A percentile compares a stretch with the other conserved stretches of the same genome.
These are phyloP conservation scores for Urochloa ruziziensis DNA, from an alignment of 176 grass and related monocot genomes.

Conservation along the genomic window DNA sequence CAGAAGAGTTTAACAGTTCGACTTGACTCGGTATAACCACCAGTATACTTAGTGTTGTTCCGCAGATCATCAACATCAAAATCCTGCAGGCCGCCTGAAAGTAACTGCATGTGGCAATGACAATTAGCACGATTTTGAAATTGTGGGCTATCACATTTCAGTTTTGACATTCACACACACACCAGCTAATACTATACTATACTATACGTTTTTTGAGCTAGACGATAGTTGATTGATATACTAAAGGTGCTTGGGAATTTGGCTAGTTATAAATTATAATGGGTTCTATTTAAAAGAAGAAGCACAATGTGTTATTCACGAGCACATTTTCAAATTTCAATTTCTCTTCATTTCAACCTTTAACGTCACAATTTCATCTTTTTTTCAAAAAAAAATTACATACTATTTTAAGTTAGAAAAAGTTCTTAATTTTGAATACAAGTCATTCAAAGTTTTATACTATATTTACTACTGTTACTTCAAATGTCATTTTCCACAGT, in stretches of 20 bases:
- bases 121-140: slow-evolving; percentile 26
- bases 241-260: slow-evolving; percentile 1
- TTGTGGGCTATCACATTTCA: neutral
- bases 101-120: slow-evolving; percentile 59
- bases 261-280: neutral
- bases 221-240: neutral
- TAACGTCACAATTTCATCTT: neutral
- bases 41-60: slow-evolving; percentile 93
- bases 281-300: neutral
- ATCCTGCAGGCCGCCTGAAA: slow-evolving; percentile 86
- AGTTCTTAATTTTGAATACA: neutral
- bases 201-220: neutral
- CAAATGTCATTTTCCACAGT: neutral
- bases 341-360: neutral
- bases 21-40: slow-evolving; percentile 91
- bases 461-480: neutral
- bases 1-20: slow-evolving; percentile 91
- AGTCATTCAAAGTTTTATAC: neutral
- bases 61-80: slow-evolving; percentile 85
- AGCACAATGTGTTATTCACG: neutral
- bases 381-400: neutral
- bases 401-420: neutral
- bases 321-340: neutral
- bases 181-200: neutral
- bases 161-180: neutral